phyloP scores from a whole-genome alignment of 2,329 filamentous ascomycete species.

The Cladosporium sp. region DNA sequence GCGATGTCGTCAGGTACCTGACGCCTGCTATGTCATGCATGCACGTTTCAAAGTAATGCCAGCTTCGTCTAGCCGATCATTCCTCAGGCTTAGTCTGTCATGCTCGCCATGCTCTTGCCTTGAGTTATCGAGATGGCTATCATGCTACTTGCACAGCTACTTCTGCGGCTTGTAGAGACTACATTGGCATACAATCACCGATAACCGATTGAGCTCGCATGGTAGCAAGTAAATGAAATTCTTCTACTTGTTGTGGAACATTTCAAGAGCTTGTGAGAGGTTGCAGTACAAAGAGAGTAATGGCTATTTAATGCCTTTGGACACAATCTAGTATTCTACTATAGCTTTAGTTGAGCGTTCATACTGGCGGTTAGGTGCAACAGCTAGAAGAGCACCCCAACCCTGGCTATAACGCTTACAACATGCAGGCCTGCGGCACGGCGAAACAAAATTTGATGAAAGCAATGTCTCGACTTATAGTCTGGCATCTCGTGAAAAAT shows the following conservation, averaged over 20 bases:
- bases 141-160: not conserved
- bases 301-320: no score
- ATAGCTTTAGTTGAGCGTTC: not conserved
- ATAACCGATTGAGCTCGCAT: no score
- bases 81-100: not conserved
- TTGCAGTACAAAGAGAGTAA: no score
- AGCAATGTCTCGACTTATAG: not conserved
- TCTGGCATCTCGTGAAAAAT: not conserved
- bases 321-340: not conserved
- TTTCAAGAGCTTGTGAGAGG: no score
- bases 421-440: not conserved
- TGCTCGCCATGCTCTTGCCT: no score
- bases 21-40: not conserved
- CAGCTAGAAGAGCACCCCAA: not conserved
- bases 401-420: not conserved
- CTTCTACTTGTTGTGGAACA: no score
- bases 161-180: no score
- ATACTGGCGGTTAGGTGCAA: not conserved
- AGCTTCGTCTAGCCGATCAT: not conserved
- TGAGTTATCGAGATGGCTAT: no score
- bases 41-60: not conserved
- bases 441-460: not conserved
- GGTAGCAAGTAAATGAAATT: no score
- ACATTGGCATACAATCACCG: no score
- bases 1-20: not conserved